Base-by-base conservation (phyloP, 2,329 filamentous ascomycete species). In the Ophiostoma himal-ulmi region DNA sequence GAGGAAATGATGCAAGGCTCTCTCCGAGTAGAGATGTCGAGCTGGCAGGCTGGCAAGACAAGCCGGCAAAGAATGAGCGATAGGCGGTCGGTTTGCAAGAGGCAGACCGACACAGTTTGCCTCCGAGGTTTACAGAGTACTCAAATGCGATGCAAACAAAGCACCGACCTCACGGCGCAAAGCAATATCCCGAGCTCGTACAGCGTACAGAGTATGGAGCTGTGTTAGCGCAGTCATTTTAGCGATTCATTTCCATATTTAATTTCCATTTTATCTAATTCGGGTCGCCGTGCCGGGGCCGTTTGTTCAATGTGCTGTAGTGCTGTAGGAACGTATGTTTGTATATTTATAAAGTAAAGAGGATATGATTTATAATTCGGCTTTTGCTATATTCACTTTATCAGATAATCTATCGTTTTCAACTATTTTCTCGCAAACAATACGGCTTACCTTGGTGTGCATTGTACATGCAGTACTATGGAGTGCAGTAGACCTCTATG, bases 261-360 rank as follows among this genome's bases (percentile, higher is more conserved):
- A 57, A 13, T 26, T 57, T 57, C 52, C 22, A 57, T 57, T 57
- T 57, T 57, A 57, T 57, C 30, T 57, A 57, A 57, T 22, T 57
- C 52, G 52, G 52, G 52, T 26, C 52, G 22, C 52, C n/a, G 52
- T 26, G 52, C 52, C 52, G 52, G 39, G 39, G 52, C 52, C 48
- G 52, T 22, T n/a, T 26, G 52, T 22, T 54, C 13, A 13, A 3
- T 11, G 14, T 57, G 10, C 7, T 13, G 6, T 57, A 10, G 52
- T 20, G 44, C 17, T 48, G 17, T 48, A 4, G 30, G 30, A 30
- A 30, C 30, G 30, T 4, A 30, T 30, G 30, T 30, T 30, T 30
- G 26, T 30, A 30, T 30, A 1, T 30, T 30, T 30, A 30, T 3
- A 30, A 30, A 30, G 30, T 30, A 30, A 30, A 30, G 30, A 30